phyloP scores from a whole-genome alignment of 1,139 yeast species.

The Spathaspora sp. region DNA sequence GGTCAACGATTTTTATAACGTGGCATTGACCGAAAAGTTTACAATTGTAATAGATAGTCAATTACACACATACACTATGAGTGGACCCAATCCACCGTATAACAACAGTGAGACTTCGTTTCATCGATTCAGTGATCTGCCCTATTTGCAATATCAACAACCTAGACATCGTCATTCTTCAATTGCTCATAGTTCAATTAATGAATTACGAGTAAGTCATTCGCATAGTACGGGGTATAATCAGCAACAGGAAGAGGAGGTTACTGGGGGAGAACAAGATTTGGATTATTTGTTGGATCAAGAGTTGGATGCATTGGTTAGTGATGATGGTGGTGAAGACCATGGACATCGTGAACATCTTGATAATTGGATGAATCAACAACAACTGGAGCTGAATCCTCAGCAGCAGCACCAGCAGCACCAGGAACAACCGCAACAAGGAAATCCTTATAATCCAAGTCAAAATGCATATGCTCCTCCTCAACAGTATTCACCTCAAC shows the following conservation, averaged over 20 bases:
- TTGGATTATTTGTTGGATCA: conserved; percentile 2
- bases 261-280: background rate
- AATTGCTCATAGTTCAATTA: background rate
- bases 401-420: background rate
- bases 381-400: background rate
- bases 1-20: background rate
- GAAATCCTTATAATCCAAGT: background rate
- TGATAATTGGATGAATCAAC: background rate
- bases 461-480: background rate
- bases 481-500: background rate
- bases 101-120: background rate
- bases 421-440: background rate
- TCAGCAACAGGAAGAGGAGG: background rate
- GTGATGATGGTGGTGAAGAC: background rate
- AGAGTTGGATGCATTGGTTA: conserved; percentile 2
- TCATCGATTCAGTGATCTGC: background rate
- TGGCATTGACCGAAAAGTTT: background rate
- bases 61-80: background rate
- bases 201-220: background rate
- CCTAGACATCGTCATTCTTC: background rate
- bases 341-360: background rate
- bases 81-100: background rate
- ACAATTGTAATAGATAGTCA: background rate
- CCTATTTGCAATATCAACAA: conserved; percentile 1
- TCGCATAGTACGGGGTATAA: background rate